phyloP scores from a whole-genome alignment of 1,139 yeast genomes.

The Hyphopichia wangnamkhiaoensis region DNA sequence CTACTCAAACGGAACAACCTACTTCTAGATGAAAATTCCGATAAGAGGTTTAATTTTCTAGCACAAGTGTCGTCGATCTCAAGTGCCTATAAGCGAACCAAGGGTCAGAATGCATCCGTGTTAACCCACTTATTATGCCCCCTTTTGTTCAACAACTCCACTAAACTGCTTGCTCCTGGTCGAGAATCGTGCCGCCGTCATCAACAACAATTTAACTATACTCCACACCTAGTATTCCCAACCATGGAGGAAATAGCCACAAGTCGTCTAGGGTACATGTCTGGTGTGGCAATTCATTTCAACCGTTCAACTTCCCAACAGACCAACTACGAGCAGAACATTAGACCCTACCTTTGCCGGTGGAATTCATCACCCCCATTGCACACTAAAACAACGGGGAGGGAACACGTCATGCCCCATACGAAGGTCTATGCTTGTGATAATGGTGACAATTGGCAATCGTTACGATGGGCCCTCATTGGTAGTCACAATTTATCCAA shows the following conservation, averaged over 20 bases:
- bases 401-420: constrained; percentile 42
- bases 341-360: constrained; percentile 33
- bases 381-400: constrained; percentile 21
- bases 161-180: constrained; percentile 32
- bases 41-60: constrained; percentile 31
- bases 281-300: constrained; percentile 61
- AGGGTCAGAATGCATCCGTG: constrained; percentile 41
- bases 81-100: constrained; percentile 43
- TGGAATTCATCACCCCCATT: constrained; percentile 25
- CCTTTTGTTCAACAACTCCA: constrained; percentile 22
- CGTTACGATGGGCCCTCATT: constrained; percentile 62
- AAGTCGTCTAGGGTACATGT: constrained; percentile 44
- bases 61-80: constrained; percentile 66
- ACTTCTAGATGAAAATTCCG: constrained; percentile 18
- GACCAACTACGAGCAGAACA: constrained; percentile 32
- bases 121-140: constrained; percentile 61
- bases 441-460: constrained; percentile 49
- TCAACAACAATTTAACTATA: constrained; percentile 28
- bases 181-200: constrained; percentile 23
- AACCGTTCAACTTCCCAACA: constrained; percentile 26
- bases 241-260: constrained; percentile 48
- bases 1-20: constrained; percentile 35
- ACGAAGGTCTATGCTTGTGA: constrained; percentile 42
- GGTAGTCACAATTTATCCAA: constrained; percentile 68
- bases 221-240: constrained; percentile 57